Evolutionary conservation across 352 stramenopile genomes (phyloP), one percentile per base, ranked within the genome.

Genomic region (Globisporangium sylvaticum): DNA sequence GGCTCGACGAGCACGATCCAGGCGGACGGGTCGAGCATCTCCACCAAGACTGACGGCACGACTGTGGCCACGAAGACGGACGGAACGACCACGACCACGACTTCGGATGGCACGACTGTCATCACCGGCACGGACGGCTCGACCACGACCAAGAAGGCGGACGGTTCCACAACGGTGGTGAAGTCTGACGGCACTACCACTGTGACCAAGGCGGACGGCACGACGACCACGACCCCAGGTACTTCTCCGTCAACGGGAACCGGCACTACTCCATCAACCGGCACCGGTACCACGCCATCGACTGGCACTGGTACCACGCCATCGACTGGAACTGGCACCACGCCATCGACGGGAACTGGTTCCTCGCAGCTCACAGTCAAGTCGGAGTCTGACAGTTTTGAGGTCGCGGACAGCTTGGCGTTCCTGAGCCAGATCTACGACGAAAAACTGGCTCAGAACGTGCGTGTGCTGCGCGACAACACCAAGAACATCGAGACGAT

Each of bases 351-450:
- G 20, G 65, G 66, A 12, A 39, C 52, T 20, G 46, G 24, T 9
- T 50, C 67, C 1, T 73, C 70, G 1, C 53, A 46, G 0, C 74
- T 73, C 20, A 63, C 63, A 15, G 57, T 71, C 31, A 63, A 65
- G 8, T 63, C 48, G 1, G 61, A 64, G 29, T 71, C 70, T 1
- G 61, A 76, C 58, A 24, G 67, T 53, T 53, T 69, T 62, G 7
- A 68, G 46, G 50, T 83, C 27, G 42, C 79, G 24, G 63, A 86
- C 25, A 62, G 72, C 58, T 25, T 83, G 57, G 31, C 75, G 70
- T 76, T 81, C 72, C 78, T 83, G 58, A 73, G 72, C 18, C 55
- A 83, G 52, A 84, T 84, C 34, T 91, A 91, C 71, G 78, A 88
- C 68, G 48, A 65, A 22, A 48, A 57, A n/a, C 62, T 88, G 53